Base-by-base conservation (phyloP, 192 early-diverging fungal genomes). In the Coemansia sp. region DNA sequence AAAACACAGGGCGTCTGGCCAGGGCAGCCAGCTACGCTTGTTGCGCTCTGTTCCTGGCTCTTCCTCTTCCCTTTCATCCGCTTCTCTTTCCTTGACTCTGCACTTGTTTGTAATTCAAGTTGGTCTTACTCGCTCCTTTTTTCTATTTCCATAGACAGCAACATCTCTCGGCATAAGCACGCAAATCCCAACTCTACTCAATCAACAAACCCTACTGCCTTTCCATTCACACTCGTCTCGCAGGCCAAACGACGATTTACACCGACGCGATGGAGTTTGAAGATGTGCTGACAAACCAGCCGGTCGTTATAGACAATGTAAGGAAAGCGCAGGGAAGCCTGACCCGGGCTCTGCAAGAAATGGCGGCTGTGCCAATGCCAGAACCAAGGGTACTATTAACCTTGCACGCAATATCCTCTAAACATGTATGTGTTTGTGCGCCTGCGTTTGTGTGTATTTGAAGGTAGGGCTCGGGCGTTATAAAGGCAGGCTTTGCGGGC, bases 281-380 rank as follows among this genome's bases (percentile, higher is more conserved):
- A 62, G 91, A 93, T 50, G 93, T 95, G 14, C 65, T 97, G 53
- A 95, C 92, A 19, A 99, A 99, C 78, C 93, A 96, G 68, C 93
- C 96, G 13, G 93, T 97, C 9, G 96, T 99, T 43, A 95, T 99
- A 69, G 96, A 99, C 80, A 97, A 97, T 82, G 95, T 98, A 84
- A 78, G 84, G 13, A 26, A 41, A 29, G 15, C 8, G 39, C n/a
- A n/a, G n/a, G n/a, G n/a, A n/a, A n/a, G n/a, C n/a, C n/a, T n/a
- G n/a, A n/a, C n/a, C n/a, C n/a, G n/a, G n/a, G n/a, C n/a, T n/a
- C n/a, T n/a, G n/a, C n/a, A n/a, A n/a, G n/a, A n/a, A n/a, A n/a
- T n/a, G n/a, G n/a, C n/a, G n/a, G n/a, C n/a, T n/a, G n/a, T n/a
- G n/a, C n/a, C n/a, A n/a, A n/a, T n/a, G n/a, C n/a, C n/a, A n/a